Conservation (phyloP, 345 rosid species). For the Lagerstroemia speciosa region DNA sequence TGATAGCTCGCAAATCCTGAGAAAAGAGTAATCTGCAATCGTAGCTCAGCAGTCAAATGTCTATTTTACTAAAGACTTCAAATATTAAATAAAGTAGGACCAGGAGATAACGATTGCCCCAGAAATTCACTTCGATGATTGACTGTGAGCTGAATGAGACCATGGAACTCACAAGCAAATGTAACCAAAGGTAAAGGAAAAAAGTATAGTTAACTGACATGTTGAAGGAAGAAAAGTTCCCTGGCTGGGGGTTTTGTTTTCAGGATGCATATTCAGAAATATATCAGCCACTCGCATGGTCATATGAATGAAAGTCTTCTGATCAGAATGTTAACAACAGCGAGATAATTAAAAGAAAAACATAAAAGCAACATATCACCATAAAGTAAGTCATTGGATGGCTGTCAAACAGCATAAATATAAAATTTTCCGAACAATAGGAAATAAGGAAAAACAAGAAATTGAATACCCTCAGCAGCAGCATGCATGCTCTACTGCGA, state of each 20-base stretch:
- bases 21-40: conserved; percentile 82
- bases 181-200: not conserved
- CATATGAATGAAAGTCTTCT: not conserved
- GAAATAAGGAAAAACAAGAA: not conserved
- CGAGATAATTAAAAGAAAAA: not conserved
- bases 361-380: not conserved
- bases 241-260: not conserved
- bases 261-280: not conserved
- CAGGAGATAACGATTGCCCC: not conserved
- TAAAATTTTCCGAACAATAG: not conserved
- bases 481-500: not conserved
- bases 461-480: not conserved
- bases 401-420: not conserved
- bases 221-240: not conserved
- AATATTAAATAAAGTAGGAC: not conserved
- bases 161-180: not conserved
- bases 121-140: not conserved
- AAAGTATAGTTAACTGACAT: not conserved
- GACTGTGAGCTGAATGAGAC: not conserved
- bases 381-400: not conserved
- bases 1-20: conserved; percentile 98
- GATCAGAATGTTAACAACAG: not conserved
- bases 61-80: not conserved
- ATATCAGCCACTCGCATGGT: not conserved
- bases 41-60: conserved; percentile 1